Base-by-base conservation (phyloP, 2,329 filamentous ascomycete genomes). In the Fusarium caatingaense region DNA sequence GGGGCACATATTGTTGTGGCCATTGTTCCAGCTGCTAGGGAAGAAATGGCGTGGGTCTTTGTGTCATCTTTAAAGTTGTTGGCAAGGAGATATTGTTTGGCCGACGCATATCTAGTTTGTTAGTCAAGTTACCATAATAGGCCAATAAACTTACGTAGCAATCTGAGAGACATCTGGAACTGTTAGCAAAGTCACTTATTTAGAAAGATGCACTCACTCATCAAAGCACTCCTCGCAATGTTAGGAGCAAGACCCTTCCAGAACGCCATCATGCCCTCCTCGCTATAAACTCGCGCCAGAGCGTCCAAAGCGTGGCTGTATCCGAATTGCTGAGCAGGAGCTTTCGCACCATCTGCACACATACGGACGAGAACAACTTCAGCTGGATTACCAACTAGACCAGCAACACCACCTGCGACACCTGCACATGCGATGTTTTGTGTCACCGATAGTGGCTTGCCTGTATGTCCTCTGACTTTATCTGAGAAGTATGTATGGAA, bases 1-100 rank as follows among this genome's bases (percentile, higher is more conserved):
- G 82, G 82, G 0, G 82, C 81, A 54, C 82, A 84, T 15, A 83
- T 75, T 1, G 82, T 84, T 0, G 82, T 84, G 1, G 82, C 82
- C 53, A 83, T 81, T 2, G 82, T 83, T n/a, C 82, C 82, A 3
- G 82, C 82, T 7, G 77, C 72, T 3, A 84, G 54, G 1, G 81
- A 83, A 2, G 82, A 78, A 0, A 78, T 60, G 3, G 79, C 77
- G 61, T 84, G 82, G 3, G 81, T 81, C n/a, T 69, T 76, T 16
- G 81, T 76, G 34, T 82, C 80, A 57, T 84, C 82, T 18, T 76
- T 74, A 2, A 81, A 67, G 5, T 73, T 66, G 0, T 72, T 65
- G 7, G 62, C 41, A 3, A 79, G 56, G 1, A 82, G 72, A 16
- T 77, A 75, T 23, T 76, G 72, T 46, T 82, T 82, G 2, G 78